Base-by-base conservation (phyloP, 305 asterid species). In the Coffea humblotiana region DNA sequence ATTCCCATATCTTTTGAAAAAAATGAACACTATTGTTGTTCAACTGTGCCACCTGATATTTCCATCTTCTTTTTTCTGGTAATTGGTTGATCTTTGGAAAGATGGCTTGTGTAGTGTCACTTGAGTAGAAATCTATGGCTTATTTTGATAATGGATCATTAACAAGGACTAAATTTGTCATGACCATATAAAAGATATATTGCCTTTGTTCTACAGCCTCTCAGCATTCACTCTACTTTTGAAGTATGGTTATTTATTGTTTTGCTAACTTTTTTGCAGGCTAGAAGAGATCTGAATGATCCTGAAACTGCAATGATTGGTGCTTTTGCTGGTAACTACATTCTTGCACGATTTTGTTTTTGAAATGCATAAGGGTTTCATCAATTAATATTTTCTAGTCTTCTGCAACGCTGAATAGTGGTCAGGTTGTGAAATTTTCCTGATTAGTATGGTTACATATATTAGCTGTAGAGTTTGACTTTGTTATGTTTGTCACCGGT, bases 281-380 rank as follows among this genome's bases (percentile, higher is more conserved):
- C 96, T 27, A 88, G 45, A 77, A 88, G 96, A 79, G 92, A 91
- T 80, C 87, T 90, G 49, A 89, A 82, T 69, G 96, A 84, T 84
- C 78, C 90, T 45, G 96, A 91, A 86, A 90, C 84, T 85, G 96
- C 96, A 72, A 79, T 91, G 70, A 85, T 90, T 77, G 94, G 94
- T 77, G 96, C 96, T 68, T 83, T 91, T 88, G 92, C 96, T 54
- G 96, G 96, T 91, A 86, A 72, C 58, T 52, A 19, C 67, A 25
- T 48, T 74, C 65, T 78, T 70, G 51, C 6, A 10, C 0, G 7
- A 6, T 27, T 67, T 49, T 70, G 70, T 79, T 70, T 49, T 45
- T 48, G 52, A 35, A 49, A 27, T 43, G 48, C 21, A 60, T 52
- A n/a, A 10, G 10, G 52, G 45, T 11, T 19, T 48, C 43, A 35